Evolutionary conservation across 2,329 filamentous ascomycete genomes (phyloP).

Genomic region (Claviceps sp.): DNA sequence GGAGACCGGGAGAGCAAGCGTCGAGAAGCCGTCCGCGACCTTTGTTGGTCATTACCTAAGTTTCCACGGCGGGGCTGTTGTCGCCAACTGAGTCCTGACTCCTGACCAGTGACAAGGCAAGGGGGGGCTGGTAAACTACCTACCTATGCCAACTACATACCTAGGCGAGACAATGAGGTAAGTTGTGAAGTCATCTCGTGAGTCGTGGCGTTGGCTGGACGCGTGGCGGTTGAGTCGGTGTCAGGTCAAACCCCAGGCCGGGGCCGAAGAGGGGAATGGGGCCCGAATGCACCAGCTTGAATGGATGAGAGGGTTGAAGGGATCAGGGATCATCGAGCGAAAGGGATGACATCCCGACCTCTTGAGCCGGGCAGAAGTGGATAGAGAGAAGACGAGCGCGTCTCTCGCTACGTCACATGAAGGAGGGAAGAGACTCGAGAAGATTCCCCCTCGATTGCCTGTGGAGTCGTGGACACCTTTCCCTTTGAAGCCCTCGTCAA

Average conservation of each 20-base stretch:
- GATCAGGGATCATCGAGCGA: not conserved
- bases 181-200: too few relatives aligned
- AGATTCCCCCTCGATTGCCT: not conserved
- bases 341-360: not conserved
- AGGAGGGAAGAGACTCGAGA: not conserved
- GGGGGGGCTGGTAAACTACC: not conserved
- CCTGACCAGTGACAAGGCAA: not conserved
- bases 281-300: not conserved
- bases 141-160: not conserved
- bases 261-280: not conserved
- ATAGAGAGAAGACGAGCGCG: not conserved
- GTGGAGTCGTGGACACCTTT: not conserved
- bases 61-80: not conserved
- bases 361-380: not conserved
- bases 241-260: too few relatives aligned
- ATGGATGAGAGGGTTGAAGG: not conserved
- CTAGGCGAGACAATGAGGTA: not conserved
- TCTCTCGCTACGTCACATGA: constrained; percentile 1
- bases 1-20: not conserved
- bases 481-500: not conserved
- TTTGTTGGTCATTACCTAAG: not conserved
- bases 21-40: not conserved
- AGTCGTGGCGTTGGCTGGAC: too few relatives aligned
- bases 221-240: too few relatives aligned
- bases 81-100: not conserved